These are phyloP conservation scores for Kalaharituber pfeilii DNA, from an alignment of 2,329 filamentous ascomycete genomes.

Conservation along the genomic window DNA sequence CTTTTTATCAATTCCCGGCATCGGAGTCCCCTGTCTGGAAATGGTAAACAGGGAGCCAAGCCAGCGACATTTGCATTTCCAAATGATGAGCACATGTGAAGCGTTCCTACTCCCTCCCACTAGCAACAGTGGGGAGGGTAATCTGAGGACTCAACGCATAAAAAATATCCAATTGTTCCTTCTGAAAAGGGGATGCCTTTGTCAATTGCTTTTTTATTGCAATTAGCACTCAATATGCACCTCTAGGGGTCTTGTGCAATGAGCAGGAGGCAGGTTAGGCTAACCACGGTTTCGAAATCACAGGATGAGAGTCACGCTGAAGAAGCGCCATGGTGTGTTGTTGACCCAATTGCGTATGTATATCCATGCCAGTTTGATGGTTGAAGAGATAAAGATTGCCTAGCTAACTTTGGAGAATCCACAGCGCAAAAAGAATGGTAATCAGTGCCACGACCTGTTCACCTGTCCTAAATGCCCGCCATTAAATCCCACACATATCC, in stretches of 20 bases:
- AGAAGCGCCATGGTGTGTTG: conserved; percentile 79
- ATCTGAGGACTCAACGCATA: conserved; percentile 12
- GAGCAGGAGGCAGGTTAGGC: neutral
- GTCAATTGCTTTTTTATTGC: no score
- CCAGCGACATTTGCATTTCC: conserved; percentile 1
- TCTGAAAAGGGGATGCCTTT: conserved; percentile 16
- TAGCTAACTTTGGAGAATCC: no score
- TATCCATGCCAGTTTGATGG: no score
- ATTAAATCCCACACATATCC: no score
- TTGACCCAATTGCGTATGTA: conserved; percentile 55
- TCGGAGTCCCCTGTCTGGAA: neutral
- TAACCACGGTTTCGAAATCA: conserved; percentile 8
- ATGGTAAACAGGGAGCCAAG: neutral
- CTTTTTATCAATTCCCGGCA: neutral
- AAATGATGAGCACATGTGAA: conserved; percentile 17
- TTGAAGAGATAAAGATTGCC: no score
- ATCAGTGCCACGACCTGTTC: no score
- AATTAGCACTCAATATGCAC: no score
- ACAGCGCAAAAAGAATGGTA: neutral
- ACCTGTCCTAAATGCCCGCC: no score
- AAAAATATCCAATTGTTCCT: conserved; percentile 21
- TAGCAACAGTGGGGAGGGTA: no score
- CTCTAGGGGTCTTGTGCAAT: no score
- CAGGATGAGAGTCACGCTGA: conserved; percentile 82
- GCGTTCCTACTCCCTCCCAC: conserved; percentile 13